Conservation (phyloP, 257 asterid genomes). For the Solanum virginianum region DNA sequence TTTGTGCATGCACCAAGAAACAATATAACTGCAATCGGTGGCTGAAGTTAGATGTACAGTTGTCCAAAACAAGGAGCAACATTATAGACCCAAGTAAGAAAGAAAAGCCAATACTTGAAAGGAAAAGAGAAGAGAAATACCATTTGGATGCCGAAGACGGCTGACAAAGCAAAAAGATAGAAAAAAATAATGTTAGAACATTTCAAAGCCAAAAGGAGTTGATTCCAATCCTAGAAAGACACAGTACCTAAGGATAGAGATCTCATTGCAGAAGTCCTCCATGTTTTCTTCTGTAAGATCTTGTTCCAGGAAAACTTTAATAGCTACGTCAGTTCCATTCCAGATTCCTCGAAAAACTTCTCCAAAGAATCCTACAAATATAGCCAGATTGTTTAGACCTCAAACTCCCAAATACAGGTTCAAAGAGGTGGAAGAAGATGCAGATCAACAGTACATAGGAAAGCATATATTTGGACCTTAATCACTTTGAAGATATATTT, state of each 20-base stretch:
- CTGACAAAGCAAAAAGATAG: constrained; percentile 35
- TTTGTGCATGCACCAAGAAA: constrained; percentile 95
- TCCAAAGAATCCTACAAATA: constrained; percentile 77
- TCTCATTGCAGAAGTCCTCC: constrained; percentile 99
- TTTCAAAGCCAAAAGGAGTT: constrained; percentile 4
- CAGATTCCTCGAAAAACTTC: constrained; percentile 97
- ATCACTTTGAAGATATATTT: background rate
- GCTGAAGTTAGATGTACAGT: background rate
- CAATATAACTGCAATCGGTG: constrained; percentile 57
- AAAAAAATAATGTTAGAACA: constrained; percentile 23
- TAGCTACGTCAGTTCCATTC: constrained; percentile 98
- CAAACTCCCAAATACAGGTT: background rate
- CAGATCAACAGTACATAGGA: background rate
- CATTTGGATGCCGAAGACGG: constrained; percentile 98
- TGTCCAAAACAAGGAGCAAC: background rate
- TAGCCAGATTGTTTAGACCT: background rate
- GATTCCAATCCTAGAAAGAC: background rate
- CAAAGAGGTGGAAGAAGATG: background rate
- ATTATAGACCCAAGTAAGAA: background rate
- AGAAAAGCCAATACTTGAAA: background rate
- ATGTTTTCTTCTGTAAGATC: constrained; percentile 97
- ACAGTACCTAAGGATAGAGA: constrained; percentile 77
- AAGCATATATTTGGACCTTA: background rate
- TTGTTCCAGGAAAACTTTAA: constrained; percentile 95
- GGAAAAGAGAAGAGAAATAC: constrained; percentile 35